phyloP scores from a whole-genome alignment of 1,284 basidiomycete species.

The Melampsora americana region DNA sequence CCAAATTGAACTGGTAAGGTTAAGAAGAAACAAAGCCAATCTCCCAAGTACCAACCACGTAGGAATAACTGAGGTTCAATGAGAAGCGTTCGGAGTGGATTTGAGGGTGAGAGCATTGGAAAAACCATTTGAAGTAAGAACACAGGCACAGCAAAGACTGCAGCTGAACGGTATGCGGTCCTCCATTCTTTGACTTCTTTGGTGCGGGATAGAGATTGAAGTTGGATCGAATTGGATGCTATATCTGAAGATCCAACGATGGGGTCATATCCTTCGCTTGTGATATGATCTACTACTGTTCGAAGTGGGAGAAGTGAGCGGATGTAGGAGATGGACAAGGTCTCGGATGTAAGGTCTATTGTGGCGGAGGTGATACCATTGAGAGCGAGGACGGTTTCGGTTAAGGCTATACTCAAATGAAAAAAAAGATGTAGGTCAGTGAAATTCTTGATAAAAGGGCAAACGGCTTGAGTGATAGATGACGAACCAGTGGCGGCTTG shows the following conservation, averaged over 20 bases:
- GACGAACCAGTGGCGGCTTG: not conserved
- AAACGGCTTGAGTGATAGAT: not conserved
- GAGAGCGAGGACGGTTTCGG: conserved; percentile 24
- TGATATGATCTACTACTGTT: conserved; percentile 26
- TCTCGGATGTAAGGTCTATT: not conserved
- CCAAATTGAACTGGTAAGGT: conserved; percentile 92
- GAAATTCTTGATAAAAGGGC: not conserved
- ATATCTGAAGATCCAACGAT: conserved; percentile 1
- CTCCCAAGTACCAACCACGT: conserved; percentile 73
- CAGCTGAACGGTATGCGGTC: conserved; percentile 70
- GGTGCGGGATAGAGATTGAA: conserved; percentile 81
- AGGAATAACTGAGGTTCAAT: conserved; percentile 57
- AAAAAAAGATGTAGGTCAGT: not conserved
- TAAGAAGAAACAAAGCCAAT: conserved; percentile 74
- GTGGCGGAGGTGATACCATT: conserved; percentile 26
- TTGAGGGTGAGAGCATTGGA: conserved; percentile 64
- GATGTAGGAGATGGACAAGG: conserved; percentile 12
- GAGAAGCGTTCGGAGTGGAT: conserved; percentile 59
- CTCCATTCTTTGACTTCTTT: conserved; percentile 91
- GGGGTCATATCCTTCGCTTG: conserved; percentile 26
- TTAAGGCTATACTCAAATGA: conserved; percentile 12
- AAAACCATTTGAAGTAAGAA: conserved; percentile 88
- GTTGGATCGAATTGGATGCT: conserved; percentile 70
- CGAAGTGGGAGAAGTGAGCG: conserved; percentile 35
- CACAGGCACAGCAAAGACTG: conserved; percentile 82